Base-by-base conservation (phyloP, 768 basidiomycete genomes). In the Lentinula guzmanii region DNA sequence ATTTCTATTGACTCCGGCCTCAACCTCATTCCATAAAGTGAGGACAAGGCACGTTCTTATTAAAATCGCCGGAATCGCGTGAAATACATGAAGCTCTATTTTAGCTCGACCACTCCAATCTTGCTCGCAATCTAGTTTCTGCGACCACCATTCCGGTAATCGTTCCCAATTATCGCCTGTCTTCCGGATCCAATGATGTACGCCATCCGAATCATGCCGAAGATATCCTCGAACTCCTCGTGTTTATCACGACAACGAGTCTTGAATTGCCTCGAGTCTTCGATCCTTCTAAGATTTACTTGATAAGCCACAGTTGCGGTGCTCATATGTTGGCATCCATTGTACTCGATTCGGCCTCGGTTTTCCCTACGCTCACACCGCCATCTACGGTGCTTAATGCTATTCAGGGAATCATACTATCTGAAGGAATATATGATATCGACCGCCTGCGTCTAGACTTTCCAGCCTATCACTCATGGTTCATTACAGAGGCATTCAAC, bases 351-450 rank as follows among this genome's bases (percentile, higher is more conserved):
- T 79, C 82, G 0, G 73, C 77, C 3, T 56, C 68, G 0, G 68
- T 75, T 56, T 72, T 76, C 1, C 79, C 80, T 4, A 65, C 64
- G 28, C 77, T 89, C 21, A 70, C 71, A 15, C 89, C 87, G 0
- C 70, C 76, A 48, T 66, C 67, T 11, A 56, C 58, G 41, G 74
- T 86, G 18, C 72, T 82, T 52, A 64, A 66, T 58, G 75, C 80
- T 51, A 79, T 82, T 18, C 77, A 77, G 57, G 87, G 78, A 15
- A 74, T 91, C 51, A 71, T 86, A 55, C 64, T 87, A 66, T 86
- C 91, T 1, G 91, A 90, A 71, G 92, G 92, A 35, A 86, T 93
- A 64, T 92, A 86, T 71, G 86, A 93, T 70, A 72, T 91, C 62
- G 87, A 89, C 70, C 65, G 77, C 4, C 79, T 93, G 45, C 76